These are phyloP conservation scores for Suhomyces sp. DNA, from an alignment of 805 yeast genomes.

Conservation along the genomic window DNA sequence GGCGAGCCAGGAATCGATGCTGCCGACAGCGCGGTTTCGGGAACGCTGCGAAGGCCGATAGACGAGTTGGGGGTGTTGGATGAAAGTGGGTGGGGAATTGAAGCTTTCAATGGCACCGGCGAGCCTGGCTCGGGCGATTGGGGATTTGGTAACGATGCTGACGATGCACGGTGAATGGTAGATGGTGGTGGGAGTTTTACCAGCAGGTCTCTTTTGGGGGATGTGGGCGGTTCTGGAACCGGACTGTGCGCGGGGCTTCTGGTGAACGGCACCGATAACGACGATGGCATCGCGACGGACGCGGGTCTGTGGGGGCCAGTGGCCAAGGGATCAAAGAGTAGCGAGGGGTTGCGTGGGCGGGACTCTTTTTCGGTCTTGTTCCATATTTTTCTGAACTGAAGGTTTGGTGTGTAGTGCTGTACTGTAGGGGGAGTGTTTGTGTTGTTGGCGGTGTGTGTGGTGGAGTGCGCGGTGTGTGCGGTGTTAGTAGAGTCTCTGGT, in stretches of 20 bases:
- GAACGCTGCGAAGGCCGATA: conserved; percentile 13
- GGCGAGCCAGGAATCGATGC: conserved; percentile 13
- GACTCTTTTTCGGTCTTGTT: neutral
- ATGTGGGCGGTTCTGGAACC: neutral
- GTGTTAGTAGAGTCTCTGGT: neutral
- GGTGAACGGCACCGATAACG: neutral
- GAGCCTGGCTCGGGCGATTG: conserved; percentile 4
- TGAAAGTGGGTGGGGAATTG: neutral
- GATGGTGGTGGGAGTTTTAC: conserved; percentile 22
- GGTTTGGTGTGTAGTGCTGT: conserved; percentile 23
- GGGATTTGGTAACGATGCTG: conserved; percentile 2
- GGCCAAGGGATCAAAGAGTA: conserved; percentile 49
- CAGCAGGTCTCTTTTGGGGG: conserved; percentile 4
- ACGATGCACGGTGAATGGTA: conserved; percentile 12
- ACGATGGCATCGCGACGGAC: neutral
- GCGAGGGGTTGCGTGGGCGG: conserved; percentile 45
- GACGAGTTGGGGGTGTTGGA: neutral
- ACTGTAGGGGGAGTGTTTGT: conserved; percentile 4
- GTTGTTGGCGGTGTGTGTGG: neutral
- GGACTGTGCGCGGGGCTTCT: neutral
- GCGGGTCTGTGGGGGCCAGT: conserved; percentile 6
- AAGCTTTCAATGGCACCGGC: neutral
- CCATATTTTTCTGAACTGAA: conserved; percentile 39
- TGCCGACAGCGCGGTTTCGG: conserved; percentile 1
- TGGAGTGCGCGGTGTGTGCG: neutral